A percentile compares a stretch with the other conserved stretches of the same genome.
Conservation (phyloP, 2,329 filamentous ascomycete species). For the Neonectria neomacrospora region DNA sequence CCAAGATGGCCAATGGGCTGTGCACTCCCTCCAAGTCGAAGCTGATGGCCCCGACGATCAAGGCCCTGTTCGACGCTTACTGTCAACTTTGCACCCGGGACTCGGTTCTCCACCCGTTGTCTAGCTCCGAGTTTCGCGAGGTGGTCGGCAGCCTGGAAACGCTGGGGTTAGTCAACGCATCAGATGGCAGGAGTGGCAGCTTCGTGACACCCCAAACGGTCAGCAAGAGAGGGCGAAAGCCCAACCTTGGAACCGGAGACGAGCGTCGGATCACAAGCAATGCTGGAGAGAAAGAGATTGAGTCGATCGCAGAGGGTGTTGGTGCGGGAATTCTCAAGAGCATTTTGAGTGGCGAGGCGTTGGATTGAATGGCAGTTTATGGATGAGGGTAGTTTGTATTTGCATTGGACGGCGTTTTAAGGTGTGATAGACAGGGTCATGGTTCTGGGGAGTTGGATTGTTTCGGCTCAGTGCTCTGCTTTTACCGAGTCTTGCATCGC, state of each 20-base stretch:
- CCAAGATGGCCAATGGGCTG: slow-evolving; percentile 54
- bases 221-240: slow-evolving; percentile 73
- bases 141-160: slow-evolving; percentile 92
- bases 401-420: slow-evolving; percentile 40
- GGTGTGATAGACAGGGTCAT: slow-evolving; percentile 9
- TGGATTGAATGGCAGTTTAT: slow-evolving; percentile 56
- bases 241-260: slow-evolving; percentile 67
- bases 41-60: slow-evolving; percentile 79
- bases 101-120: slow-evolving; percentile 88
- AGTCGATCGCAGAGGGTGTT: slow-evolving; percentile 72
- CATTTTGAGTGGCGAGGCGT: slow-evolving; percentile 70
- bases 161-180: slow-evolving; percentile 79
- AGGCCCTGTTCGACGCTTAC: slow-evolving; percentile 86
- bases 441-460: slow-evolving; percentile 12
- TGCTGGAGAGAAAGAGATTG: slow-evolving; percentile 83
- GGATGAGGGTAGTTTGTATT: slow-evolving; percentile 24
- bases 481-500: slow-evolving; percentile 32
- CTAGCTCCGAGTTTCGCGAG: slow-evolving; percentile 92
- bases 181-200: slow-evolving; percentile 75
- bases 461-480: slow-evolving; percentile 1
- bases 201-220: slow-evolving; percentile 74
- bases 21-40: slow-evolving; percentile 71
- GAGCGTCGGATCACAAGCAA: slow-evolving; percentile 83
- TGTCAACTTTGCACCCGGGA: slow-evolving; percentile 84
- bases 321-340: slow-evolving; percentile 70